Percentiles rank a stretch among this genome's conserved stretches.
Evolutionary conservation across 2,329 filamentous ascomycete species (phyloP).

Genomic region (Elsinoe necatrix): DNA sequence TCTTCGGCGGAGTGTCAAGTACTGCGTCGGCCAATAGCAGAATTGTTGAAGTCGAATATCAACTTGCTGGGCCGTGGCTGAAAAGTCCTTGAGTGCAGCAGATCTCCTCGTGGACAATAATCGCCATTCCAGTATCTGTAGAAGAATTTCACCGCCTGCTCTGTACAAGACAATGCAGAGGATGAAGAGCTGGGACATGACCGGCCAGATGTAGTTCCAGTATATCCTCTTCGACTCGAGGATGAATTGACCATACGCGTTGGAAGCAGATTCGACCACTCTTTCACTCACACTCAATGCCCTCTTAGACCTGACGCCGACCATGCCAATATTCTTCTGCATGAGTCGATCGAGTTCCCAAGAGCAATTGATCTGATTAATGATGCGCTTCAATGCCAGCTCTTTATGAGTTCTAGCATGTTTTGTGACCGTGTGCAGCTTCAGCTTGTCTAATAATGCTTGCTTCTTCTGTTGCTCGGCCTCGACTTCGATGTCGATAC

Average conservation of each 20-base stretch:
- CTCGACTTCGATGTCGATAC: conserved; percentile 65
- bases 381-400: conserved; percentile 65
- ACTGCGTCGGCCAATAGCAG: conserved; percentile 98
- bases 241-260: conserved; percentile 67
- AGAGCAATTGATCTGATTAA: conserved; percentile 94
- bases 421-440: conserved; percentile 74
- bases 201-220: conserved; percentile 67
- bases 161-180: conserved; percentile 71
- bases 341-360: conserved; percentile 79
- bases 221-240: conserved; percentile 62
- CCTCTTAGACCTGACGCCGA: conserved; percentile 72
- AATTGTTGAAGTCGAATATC: conserved; percentile 97
- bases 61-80: conserved; percentile 91
- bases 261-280: conserved; percentile 86
- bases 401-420: conserved; percentile 75
- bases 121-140: conserved; percentile 78
- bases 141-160: conserved; percentile 66
- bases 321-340: conserved; percentile 79
- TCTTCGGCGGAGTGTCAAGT: conserved; percentile 77
- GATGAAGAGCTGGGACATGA: conserved; percentile 64
- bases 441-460: conserved; percentile 74
- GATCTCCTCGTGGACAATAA: conserved; percentile 55
- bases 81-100: conserved; percentile 87
- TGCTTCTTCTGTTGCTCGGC: conserved; percentile 53
- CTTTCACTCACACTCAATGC: conserved; percentile 87